Base-by-base conservation (phyloP, 140 eudicot species). In the Stevia rebaudiana region DNA sequence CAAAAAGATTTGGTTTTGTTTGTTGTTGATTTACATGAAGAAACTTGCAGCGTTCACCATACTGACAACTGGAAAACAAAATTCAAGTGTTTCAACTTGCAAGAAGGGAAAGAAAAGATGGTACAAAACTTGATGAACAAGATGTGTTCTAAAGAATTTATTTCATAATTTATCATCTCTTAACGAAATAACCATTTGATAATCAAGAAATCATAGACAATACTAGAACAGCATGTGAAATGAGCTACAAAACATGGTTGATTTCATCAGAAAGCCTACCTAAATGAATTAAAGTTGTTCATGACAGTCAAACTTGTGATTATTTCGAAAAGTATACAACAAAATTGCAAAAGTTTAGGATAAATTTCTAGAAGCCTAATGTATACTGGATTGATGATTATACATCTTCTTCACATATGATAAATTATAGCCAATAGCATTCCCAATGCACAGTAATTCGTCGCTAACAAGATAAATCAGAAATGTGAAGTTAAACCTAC, bases 41-140 rank as follows among this genome's bases (percentile, higher is more conserved):
- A 79, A 79, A 88, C 75, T 68, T 88, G 78, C 99, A 94, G 10
- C 79, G 87, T 49, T 79, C 95, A 22, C 99, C 99, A 68, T 67
- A 94, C 55, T 71, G 90, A 78, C 99, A 94, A 58, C 99, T 94
- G 82, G 37, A 49, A 67, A 46, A 63, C 61, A 71, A 8, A 21
- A 65, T 52, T 25, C 59, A 57, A 66, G 8, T 5, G 52, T 37
- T 70, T 63, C 39, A 64, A 13, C 47, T 37, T 67, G 63, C 36
- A 63, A 21, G 44, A 65, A 6, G 5, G 18, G 4, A 28, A 28
- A 28, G 59, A 39, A 46, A 67, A 31, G 31, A 39, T 48, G 53
- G 65, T 51, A 52, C 61, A 60, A 72, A 55, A 23, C 37, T 30
- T 8, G 17, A 37, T 21, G 11, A 56, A 39, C 7, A 61, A 5